Conservation (phyloP, 2,329 filamentous ascomycete species). For the Aureobasidium leucospermi region DNA sequence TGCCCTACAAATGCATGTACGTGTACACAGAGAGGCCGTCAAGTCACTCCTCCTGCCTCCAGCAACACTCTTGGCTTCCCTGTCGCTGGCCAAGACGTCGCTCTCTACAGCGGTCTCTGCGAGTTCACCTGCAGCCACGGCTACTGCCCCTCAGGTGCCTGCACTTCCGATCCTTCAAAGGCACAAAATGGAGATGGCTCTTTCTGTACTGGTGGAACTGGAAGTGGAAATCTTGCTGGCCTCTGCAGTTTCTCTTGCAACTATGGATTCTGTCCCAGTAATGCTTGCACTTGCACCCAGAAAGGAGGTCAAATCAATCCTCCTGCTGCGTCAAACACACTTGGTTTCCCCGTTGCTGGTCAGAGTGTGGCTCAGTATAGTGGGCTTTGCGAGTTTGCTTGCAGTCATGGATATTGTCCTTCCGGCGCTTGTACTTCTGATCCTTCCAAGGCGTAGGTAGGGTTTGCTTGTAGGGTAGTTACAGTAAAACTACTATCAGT, state of each 20-base stretch:
- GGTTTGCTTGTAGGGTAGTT: too few relatives aligned
- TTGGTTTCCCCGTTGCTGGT: background rate
- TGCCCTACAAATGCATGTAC: background rate
- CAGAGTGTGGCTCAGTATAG: background rate
- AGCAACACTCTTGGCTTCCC: background rate
- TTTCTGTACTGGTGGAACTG: background rate
- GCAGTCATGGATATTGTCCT: background rate
- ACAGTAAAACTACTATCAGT: too few relatives aligned
- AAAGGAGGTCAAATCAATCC: background rate
- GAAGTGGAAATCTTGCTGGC: background rate
- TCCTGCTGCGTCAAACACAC: background rate
- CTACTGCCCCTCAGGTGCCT: background rate
- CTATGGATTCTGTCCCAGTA: background rate
- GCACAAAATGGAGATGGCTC: background rate
- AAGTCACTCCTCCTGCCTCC: background rate
- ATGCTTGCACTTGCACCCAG: background rate
- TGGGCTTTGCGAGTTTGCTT: background rate
- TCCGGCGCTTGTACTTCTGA: background rate
- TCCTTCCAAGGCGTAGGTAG: background rate
- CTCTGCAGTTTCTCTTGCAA: slow-evolving; percentile 3
- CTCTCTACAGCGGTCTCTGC: background rate
- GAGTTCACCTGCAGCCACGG: background rate
- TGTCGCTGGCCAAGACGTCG: background rate
- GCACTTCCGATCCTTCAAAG: background rate
- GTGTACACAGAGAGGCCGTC: background rate